Evolutionary conservation across 2,329 filamentous ascomycete species (phyloP).

Genomic region (Elsinoe ampelina): DNA sequence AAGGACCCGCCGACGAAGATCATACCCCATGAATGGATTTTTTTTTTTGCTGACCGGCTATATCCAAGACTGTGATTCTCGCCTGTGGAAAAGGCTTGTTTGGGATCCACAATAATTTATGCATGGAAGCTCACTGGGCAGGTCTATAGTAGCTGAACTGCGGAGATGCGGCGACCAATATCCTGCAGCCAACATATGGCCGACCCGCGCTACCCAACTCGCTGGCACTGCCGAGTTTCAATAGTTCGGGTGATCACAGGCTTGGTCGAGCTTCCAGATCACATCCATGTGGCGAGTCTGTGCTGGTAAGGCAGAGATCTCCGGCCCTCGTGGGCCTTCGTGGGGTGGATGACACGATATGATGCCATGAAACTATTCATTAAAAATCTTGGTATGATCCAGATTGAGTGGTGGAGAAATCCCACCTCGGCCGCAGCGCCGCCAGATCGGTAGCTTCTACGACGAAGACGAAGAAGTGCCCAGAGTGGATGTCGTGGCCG

Average conservation of each 20-base stretch:
- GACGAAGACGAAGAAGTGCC: slow-evolving; percentile 6
- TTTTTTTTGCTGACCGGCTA: not conserved
- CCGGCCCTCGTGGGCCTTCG: not conserved
- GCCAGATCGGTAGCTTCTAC: not conserved
- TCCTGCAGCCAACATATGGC: not conserved
- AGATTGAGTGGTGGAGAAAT: not conserved
- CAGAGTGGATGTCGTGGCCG: slow-evolving; percentile 6
- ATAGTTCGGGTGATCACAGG: not conserved
- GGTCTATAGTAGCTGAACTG: not conserved
- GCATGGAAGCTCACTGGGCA: not conserved
- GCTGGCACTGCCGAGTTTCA: not conserved
- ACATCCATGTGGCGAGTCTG: not conserved
- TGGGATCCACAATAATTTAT: not conserved
- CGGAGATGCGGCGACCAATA: not conserved
- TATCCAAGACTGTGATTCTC: not conserved
- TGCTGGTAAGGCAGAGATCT: not conserved
- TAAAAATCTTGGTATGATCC: not conserved
- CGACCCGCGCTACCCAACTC: not conserved
- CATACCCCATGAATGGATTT: not conserved
- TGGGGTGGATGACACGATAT: slow-evolving; percentile 1
- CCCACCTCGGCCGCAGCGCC: slow-evolving; percentile 2
- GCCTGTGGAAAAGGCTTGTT: slow-evolving; percentile 4
- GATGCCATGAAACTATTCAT: slow-evolving; percentile 2
- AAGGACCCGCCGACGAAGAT: not conserved
- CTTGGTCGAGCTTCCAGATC: not conserved